Evolutionary conservation across 2,329 filamentous ascomycete genomes (phyloP), one percentile per base, ranked within the genome.

Genomic region (Alternaria infectoria): DNA sequence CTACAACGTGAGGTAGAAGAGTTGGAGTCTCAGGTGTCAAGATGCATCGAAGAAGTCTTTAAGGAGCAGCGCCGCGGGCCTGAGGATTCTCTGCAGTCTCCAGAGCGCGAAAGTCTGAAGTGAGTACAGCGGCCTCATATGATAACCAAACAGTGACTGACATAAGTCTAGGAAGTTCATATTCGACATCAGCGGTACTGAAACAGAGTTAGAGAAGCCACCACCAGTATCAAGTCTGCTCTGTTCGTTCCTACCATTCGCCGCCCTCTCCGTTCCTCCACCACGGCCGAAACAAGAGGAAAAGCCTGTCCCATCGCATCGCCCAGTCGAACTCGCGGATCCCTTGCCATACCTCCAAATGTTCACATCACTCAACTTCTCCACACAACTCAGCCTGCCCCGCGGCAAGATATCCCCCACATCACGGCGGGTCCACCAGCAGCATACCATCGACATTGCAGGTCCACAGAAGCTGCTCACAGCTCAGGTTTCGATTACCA

Each of bases 291-390:
- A 69, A 30, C 50, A 55, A 47, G 19, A 78, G 7, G 72, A 76
- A 26, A 80, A 78, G n/a, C 80, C 82, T 2, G 76, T 86, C 0
- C 81, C 85, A 8, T 91, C 90, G 2, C 91, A 94, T 72, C 86
- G 88, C 2, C 83, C 84, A 1, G 83, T 93, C 80, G 84, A 86
- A 1, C 84, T 90, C 2, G 82, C 85, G 0, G 87, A 93, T 63
- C 87, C 91, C 54, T 80, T 91, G 3, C 88, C 90, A 0, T 93
- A 90, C 67, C 83, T 94, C 0, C 87, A 90, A 49, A 84, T 90
- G 9, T 93, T 96, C 70, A 91, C 88, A 0, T 88, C 90, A 0
- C 84, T 96, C 13, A 83, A 82, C 0, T 89, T 91, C 61, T 83
- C 84, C 0, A 90, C 88, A 0, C 84, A 80, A 0, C 81, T 88